These are phyloP conservation scores for Colletotrichum sp. DNA, from an alignment of 2,329 filamentous ascomycete species.

Conservation along the genomic window DNA sequence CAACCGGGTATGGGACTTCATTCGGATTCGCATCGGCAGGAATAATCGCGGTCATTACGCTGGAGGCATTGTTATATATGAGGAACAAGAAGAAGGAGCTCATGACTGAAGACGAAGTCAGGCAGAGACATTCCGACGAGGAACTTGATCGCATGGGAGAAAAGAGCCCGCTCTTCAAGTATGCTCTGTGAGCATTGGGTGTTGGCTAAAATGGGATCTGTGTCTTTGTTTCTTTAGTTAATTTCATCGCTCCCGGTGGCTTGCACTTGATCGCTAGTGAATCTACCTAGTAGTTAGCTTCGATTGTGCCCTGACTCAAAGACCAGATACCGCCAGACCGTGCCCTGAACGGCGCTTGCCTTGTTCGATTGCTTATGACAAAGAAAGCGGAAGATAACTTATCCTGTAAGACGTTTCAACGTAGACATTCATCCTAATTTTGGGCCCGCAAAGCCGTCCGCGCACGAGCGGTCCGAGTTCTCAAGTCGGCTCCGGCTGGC, in stretches of 20 bases:
- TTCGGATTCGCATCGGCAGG: conserved; percentile 18
- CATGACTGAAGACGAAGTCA: conserved; percentile 29
- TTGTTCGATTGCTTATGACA: background rate
- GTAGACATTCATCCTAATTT: background rate
- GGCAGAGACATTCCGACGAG: conserved; percentile 29
- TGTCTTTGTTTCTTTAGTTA: background rate
- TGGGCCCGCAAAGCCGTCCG: background rate
- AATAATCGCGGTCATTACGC: conserved; percentile 8
- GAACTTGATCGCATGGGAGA: conserved; percentile 36
- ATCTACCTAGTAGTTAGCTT: background rate
- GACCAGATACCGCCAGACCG: background rate
- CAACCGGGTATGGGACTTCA: conserved; percentile 18
- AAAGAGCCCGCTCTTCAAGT: conserved; percentile 34
- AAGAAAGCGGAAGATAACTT: background rate
- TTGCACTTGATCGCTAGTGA: background rate
- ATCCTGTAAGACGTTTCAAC: background rate
- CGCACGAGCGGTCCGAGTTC: background rate
- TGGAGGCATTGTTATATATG: conserved; percentile 7
- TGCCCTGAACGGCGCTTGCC: background rate
- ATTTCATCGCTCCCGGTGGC: background rate
- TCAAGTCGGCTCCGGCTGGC: fast-evolving
- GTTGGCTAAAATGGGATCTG: background rate
- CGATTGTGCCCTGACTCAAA: background rate
- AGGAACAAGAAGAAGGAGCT: conserved; percentile 29
- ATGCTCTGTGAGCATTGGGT: conserved; percentile 24